Base-by-base conservation (phyloP, 2,329 filamentous ascomycete genomes). In the Didymosphaeria variabile region DNA sequence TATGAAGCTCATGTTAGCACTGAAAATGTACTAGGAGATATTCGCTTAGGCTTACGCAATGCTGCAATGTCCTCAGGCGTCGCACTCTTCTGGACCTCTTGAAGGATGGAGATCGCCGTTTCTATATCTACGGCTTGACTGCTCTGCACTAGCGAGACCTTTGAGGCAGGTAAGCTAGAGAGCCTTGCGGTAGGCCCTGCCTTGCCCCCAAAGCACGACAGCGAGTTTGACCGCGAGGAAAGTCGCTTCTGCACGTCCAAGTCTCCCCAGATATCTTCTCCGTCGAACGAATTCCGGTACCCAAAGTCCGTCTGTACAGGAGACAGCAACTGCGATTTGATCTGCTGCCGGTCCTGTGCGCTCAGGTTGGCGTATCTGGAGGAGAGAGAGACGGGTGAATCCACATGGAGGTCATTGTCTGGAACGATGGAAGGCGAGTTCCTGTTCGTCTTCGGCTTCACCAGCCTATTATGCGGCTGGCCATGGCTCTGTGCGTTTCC, bases 41-140 rank as follows among this genome's bases (percentile, higher is more conserved):
- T n/a, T 31, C 21, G 32, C 31, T 50, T n/a, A 31, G 72, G 42
- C 74, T 67, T 72, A 78, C 76, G 74, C 36, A 80, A 66, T 42
- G 82, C 80, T 26, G 80, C 81, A 34, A 84, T 72, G 58, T 84
- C 81, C 56, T 83, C 81, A 1, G 81, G 81, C 6, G 80, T 79
- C 1, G 80, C 82, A 46, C 74, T 82, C 69, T 80, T 83, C 69
- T 80, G 81, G 59, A 84, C 73, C 67, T 84, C 78, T 58, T 83
- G 79, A 61, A 84, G 64, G 38, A 84, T 71, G 31, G 72, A 72
- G 42, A 84, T 80, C 6, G 82, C 81, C 12, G 79, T 76, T 42
- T 79, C 79, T 38, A 84, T 61, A 60, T 84, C 82, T 42, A 82
- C 74, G 10, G 59, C 45, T 19, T 74, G 68, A 44, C 72, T 69